Evolutionary conservation across 2,329 filamentous ascomycete species (phyloP), one percentile per base, ranked within the genome.

Genomic region (Magnaporthales sp.): DNA sequence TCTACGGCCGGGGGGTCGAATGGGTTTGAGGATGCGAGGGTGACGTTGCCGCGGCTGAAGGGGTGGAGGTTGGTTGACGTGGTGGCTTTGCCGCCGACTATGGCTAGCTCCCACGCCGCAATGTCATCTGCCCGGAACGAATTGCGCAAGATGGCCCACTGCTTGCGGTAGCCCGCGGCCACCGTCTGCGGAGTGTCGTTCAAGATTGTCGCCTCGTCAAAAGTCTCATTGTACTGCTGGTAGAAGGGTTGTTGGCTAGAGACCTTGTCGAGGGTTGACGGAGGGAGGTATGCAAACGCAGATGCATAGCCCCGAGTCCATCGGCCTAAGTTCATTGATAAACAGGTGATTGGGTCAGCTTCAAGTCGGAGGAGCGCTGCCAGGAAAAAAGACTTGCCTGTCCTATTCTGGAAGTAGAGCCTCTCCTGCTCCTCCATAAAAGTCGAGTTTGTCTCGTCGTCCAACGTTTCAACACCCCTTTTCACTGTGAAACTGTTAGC

Each of bases 41-140:
- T 75, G 62, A 80, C 73, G 22, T 74, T 75, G 30, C 79, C 78
- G 19, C 78, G 74, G 31, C 74, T 77, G 54, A 80, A 72, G 0
- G 78, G 77, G 67, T 78, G 76, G 63, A 76, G 71, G 24, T 75
- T 70, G 66, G 74, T 68, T 11, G 71, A 72, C 29, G 72, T 69
- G 22, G 68, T 66, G 11, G 68, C 69, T 68, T 70, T 74, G 66
- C 73, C 70, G 72, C 74, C 72, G 46, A 77, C 69, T 15, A 72
- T 72, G 58, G 71, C 70, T 15, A 51, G 5, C 38, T 51, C 38
- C 38, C 38, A 51, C 5, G 11, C 38, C 13, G 38, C 38, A 11
- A 15, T 51, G 4, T 6, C 4, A 51, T 51, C 38, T 11, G 4
- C n/a, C n/a, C 38, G 38, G n/a, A 51, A 15, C 38, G 38, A 51